Base-by-base conservation (phyloP, 1,284 basidiomycete genomes). In the Nidula niveotomentosa region DNA sequence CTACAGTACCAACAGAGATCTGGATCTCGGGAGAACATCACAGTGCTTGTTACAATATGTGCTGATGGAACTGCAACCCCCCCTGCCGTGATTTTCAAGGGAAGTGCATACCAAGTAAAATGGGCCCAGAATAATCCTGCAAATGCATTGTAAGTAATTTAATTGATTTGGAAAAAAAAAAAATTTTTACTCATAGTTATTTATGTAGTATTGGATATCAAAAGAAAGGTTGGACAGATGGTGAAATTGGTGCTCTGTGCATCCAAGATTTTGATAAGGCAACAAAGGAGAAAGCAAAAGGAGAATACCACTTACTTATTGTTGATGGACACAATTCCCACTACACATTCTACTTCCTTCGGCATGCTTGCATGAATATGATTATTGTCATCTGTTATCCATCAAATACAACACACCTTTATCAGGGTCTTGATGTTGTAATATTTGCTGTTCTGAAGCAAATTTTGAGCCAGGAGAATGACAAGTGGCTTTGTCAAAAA, bases 261-360 rank as follows among this genome's bases (percentile, higher is more conserved):
- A 64, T 71, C 7, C 50, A 73, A 57, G 57, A 69, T 17, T 75
- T 74, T 53, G 64, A 76, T 48, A 48, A 59, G 18, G 46, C 62
- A 13, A 76, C 70, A 2, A 49, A 57, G n/a, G 59, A 18, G 2
- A 73, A 73, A 46, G 69, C 67, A 4, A 52, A 47, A 6, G 62
- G 66, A 12, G 51, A 61, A 7, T 45, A 34, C 3, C 58, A 63
- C 2, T 56, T 75, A 1, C 66, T 75, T 3, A 51, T 73, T 36
- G 64, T 75, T 36, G 72, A 76, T 66, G 73, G 74, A 3, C 73
- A 76, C 51, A 63, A 57, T 13, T 75, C 70, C 0, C 73, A 76
- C 49, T 72, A 69, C 55, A 72, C 68, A 0, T 15, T 48, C 8
- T 62, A 37, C 0, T 73, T 74, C 58, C 62, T 75, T 3, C 23